These are phyloP conservation scores for Kurtzmaniella cleridarum DNA, from an alignment of 805 yeast species.

Conservation along the genomic window DNA sequence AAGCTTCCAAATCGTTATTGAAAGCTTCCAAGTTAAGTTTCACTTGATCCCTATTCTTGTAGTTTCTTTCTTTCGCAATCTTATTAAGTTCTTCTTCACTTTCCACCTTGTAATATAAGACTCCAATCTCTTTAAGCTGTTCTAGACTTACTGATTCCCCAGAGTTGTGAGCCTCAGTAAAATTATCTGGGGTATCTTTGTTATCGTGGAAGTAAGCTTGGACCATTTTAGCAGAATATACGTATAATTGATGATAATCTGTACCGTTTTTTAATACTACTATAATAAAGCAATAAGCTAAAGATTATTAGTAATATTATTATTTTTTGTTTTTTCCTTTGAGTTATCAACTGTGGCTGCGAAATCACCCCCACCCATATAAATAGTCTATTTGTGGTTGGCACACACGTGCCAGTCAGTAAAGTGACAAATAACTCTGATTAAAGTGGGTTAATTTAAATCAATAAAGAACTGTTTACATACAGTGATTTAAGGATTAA, in stretches of 20 bases:
- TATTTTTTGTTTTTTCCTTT: no score
- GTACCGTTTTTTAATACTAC: background rate
- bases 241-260: background rate
- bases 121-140: conserved; percentile 58
- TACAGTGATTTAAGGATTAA: no score
- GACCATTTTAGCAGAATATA: conserved; percentile 16
- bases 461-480: no score
- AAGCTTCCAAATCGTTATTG: conserved; percentile 49
- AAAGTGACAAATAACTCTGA: no score
- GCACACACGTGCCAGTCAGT: no score
- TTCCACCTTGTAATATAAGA: conserved; percentile 51
- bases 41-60: conserved; percentile 76
- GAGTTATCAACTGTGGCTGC: no score
- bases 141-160: conserved; percentile 52
- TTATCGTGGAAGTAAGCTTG: conserved; percentile 63
- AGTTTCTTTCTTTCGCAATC: conserved; percentile 64
- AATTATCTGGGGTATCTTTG: conserved; percentile 45
- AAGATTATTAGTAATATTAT: no score
- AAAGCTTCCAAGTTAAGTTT: conserved; percentile 55
- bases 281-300: no score
- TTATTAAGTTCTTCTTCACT: conserved; percentile 52
- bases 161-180: conserved; percentile 67
- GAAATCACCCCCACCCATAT: no score
- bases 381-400: no score
- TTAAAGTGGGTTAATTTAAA: no score